phyloP scores from a whole-genome alignment of 2,329 filamentous ascomycete genomes.

The Dichotomopilus funicola region DNA sequence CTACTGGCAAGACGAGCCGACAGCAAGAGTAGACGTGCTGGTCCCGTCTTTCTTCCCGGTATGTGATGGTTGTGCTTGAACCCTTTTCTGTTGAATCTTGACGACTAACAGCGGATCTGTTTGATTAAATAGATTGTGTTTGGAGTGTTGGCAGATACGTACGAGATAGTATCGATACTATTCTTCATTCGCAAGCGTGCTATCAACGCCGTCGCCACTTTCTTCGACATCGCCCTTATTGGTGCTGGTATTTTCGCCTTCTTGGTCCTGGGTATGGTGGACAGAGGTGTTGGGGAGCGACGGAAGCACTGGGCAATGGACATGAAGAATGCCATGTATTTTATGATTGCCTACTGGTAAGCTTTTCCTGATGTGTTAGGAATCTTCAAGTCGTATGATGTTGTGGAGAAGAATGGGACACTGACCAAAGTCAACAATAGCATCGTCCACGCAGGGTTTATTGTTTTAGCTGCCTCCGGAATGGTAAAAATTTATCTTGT shows the following conservation, averaged over 20 bases:
- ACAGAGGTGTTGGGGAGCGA: slow-evolving; percentile 5
- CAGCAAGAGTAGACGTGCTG: slow-evolving; percentile 18
- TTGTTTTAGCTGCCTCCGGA: slow-evolving; percentile 15
- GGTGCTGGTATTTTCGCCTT: slow-evolving; percentile 20
- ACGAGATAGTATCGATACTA: slow-evolving; percentile 18
- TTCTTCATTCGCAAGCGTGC: slow-evolving; percentile 12
- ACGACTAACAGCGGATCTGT: background rate
- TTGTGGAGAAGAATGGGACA: background rate
- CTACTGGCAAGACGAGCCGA: slow-evolving; percentile 14
- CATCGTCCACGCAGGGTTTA: slow-evolving; percentile 14
- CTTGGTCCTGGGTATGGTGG: slow-evolving; percentile 15
- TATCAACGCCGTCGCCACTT: slow-evolving; percentile 17
- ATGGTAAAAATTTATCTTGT: slow-evolving; percentile 7
- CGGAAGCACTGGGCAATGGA: slow-evolving; percentile 12
- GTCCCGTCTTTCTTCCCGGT: slow-evolving; percentile 22
- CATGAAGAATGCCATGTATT: slow-evolving; percentile 21
- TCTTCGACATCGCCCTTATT: slow-evolving; percentile 16
- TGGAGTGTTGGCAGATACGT: slow-evolving; percentile 12
- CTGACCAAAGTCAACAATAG: slow-evolving; percentile 3
- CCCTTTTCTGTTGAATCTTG: background rate
- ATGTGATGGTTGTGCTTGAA: background rate
- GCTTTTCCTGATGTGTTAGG: background rate
- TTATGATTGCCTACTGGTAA: slow-evolving; percentile 22
- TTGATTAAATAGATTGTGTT: slow-evolving; percentile 9
- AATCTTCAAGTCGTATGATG: background rate